phyloP scores from a whole-genome alignment of 164 flowering plant genomes.

The Magnolia changhungtana region DNA sequence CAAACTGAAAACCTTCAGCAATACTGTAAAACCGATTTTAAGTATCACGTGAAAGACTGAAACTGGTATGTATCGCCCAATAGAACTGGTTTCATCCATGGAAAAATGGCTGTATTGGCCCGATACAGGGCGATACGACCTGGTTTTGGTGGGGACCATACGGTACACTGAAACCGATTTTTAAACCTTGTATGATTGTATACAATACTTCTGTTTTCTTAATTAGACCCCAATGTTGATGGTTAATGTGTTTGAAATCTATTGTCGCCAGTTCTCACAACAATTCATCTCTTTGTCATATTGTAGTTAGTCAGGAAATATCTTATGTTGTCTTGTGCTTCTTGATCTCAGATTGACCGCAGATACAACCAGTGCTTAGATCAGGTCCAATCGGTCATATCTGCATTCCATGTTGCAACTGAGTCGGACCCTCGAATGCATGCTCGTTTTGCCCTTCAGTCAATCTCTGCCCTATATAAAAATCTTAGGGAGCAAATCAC shows the following conservation, averaged over 20 bases:
- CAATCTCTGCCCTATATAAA: constrained; percentile 54
- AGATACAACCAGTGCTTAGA: constrained; percentile 69
- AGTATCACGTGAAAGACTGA: no score
- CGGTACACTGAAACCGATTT: no score
- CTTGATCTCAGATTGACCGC: constrained; percentile 62
- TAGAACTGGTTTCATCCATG: no score
- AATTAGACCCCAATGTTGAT: background rate
- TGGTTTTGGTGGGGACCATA: no score
- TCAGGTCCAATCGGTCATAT: constrained; percentile 67
- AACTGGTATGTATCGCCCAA: no score
- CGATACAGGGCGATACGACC: no score
- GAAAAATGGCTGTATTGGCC: no score
- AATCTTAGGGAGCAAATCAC: constrained; percentile 69
- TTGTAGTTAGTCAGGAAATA: background rate
- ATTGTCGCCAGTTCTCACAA: background rate
- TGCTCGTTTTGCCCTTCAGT: constrained; percentile 67
- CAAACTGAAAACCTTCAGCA: no score
- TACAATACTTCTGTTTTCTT: no score
- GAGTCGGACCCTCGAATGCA: constrained; percentile 72
- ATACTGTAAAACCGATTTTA: no score
- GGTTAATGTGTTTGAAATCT: background rate
- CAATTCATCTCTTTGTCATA: background rate
- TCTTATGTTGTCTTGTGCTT: background rate
- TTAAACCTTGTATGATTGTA: no score
- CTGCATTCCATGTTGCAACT: constrained; percentile 81